These are phyloP conservation scores for Sporisorium exsertum DNA, from an alignment of 1,284 basidiomycete genomes.

Conservation along the genomic window DNA sequence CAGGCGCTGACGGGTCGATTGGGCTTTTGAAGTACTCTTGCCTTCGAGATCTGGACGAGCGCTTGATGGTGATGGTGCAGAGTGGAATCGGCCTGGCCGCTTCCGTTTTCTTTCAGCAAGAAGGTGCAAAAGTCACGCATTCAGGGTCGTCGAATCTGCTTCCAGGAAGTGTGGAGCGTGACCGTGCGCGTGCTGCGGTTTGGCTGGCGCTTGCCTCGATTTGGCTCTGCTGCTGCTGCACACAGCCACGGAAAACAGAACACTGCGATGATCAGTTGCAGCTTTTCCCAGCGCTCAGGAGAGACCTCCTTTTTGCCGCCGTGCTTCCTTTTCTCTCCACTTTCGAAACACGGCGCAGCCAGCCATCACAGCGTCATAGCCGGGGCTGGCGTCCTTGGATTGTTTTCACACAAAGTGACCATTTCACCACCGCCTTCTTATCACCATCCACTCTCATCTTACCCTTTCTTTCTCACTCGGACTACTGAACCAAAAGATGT, in stretches of 20 bases:
- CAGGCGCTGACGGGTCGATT: neutral
- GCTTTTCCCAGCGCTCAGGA: neutral
- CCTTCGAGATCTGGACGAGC: neutral
- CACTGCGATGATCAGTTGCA: neutral
- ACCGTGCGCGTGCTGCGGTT: constrained; percentile 22
- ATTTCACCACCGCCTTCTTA: neutral
- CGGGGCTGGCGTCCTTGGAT: neutral
- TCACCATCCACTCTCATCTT: neutral
- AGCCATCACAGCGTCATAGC: neutral
- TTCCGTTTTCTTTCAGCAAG: neutral
- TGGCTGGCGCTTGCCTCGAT: neutral
- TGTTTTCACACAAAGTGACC: neutral
- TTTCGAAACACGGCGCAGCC: neutral
- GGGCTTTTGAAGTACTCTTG: neutral
- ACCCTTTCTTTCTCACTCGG: neutral
- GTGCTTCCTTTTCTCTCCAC: neutral
- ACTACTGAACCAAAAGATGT: no score
- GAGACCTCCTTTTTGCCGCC: neutral
- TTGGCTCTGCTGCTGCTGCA: neutral
- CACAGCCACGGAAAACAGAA: neutral
- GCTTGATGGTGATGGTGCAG: neutral
- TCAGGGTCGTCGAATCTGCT: constrained; percentile 12
- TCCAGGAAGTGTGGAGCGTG: constrained; percentile 7
- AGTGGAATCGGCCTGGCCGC: neutral
- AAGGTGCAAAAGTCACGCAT: constrained; percentile 3